Percentiles rank a stretch among this genome's conserved stretches.
phyloP scores from a whole-genome alignment of 352 stramenopile species.

The Pythium rishiriense region DNA sequence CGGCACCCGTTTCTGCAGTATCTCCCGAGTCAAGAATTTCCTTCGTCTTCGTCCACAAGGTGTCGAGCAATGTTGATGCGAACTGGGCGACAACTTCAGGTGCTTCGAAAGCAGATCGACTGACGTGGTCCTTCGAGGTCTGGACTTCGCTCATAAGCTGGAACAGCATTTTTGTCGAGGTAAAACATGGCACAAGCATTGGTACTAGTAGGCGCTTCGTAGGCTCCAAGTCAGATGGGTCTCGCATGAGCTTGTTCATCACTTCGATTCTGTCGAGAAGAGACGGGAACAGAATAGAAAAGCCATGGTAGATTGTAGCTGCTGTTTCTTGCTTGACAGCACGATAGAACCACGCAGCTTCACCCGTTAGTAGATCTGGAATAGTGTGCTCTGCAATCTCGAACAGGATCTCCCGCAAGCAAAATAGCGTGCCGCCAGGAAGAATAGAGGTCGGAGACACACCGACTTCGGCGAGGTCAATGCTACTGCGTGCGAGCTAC shows the following conservation, averaged over 20 bases:
- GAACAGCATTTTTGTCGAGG: constrained; percentile 83
- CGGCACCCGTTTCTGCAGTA: background rate
- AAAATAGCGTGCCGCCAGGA: constrained; percentile 45
- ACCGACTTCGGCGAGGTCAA: constrained; percentile 60
- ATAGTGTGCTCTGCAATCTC: constrained; percentile 56
- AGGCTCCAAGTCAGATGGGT: constrained; percentile 28
- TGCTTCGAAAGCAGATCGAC: constrained; percentile 19
- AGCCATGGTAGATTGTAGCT: constrained; percentile 77
- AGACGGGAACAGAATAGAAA: constrained; percentile 78
- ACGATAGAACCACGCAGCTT: constrained; percentile 69
- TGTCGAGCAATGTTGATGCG: constrained; percentile 57
- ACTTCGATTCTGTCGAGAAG: constrained; percentile 73
- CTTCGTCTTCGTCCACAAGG: constrained; percentile 45
- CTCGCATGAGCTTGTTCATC: constrained; percentile 79
- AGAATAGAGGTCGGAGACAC: constrained; percentile 38
- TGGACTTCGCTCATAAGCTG: constrained; percentile 67
- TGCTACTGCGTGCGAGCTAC: constrained; percentile 71
- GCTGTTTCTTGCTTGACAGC: constrained; percentile 82
- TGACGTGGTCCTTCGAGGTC: constrained; percentile 20
- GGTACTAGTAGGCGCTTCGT: constrained; percentile 69
- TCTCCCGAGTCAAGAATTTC: constrained; percentile 25
- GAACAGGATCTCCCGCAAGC: constrained; percentile 71
- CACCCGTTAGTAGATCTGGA: constrained; percentile 30
- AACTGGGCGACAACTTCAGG: constrained; percentile 43
- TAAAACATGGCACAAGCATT: constrained; percentile 85